Conservation (phyloP, 2,329 filamentous ascomycete species). For the Calonectria hawksworthii region DNA sequence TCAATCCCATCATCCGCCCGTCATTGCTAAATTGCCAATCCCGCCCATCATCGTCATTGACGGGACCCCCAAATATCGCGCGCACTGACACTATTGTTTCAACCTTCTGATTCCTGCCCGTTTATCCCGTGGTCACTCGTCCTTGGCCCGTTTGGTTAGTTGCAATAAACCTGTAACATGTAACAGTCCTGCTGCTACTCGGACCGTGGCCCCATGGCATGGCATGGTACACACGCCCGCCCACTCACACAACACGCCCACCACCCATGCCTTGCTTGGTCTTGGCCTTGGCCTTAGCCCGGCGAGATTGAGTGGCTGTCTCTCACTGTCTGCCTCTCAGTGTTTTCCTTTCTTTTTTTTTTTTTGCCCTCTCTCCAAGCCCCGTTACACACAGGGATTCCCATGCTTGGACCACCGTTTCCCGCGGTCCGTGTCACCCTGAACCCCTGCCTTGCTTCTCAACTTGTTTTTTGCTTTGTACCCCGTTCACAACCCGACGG, state of each 20-base stretch:
- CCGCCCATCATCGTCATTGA: background rate
- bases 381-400: conserved; percentile 3
- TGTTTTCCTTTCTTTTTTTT: background rate
- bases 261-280: background rate
- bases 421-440: conserved; percentile 19
- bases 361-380: background rate
- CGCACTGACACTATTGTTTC: conserved; percentile 9
- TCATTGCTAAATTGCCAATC: background rate
- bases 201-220: conserved; percentile 5
- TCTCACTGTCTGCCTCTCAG: too few relatives aligned
- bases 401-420: conserved; percentile 18
- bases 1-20: background rate
- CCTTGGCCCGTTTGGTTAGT: background rate
- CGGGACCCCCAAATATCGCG: background rate
- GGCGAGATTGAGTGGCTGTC: background rate
- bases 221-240: background rate
- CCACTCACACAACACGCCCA: background rate
- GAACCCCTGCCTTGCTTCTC: background rate
- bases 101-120: background rate
- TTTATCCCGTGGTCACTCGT: background rate
- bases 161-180: conserved; percentile 44
- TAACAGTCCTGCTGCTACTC: conserved; percentile 44
- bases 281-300: too few relatives aligned
- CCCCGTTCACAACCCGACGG: conserved; percentile 9
- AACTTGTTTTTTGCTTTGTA: conserved; percentile 11